Base-by-base conservation (phyloP, 2,329 filamentous ascomycete species). In the Xylaria sp. region DNA sequence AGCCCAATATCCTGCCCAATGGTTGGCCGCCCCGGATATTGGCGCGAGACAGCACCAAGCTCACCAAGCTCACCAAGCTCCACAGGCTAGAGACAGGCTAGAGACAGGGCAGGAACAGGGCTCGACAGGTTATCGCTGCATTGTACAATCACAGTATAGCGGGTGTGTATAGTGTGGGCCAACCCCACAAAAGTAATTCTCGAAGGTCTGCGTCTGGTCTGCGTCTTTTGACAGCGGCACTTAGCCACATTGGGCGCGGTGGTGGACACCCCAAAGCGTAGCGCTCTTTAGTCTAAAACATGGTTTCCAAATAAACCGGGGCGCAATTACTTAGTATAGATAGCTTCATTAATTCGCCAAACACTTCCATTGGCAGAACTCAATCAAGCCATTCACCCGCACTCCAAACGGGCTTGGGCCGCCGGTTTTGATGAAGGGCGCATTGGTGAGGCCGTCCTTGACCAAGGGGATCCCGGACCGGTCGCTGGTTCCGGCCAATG, bases 291-390 rank as follows among this genome's bases (percentile, higher is more conserved):
- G 52, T 23, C 30, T 55, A 41, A 28, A 39, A 39, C 57, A 60
- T 28, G 12, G 43, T 50, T 50, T 57, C 53, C 20, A 39, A 30
- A 57, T 39, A 57, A 25, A 28, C 43, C 41, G 41, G 41, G 57
- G 43, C 43, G 13, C 12, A 10, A 59, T 25, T 34, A 39, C 36
- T 39, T 39, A 39, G 36, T 39, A 25, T 45, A 60, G 30, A 25
- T 45, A 60, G 30, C 50, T 57, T 59, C 57, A 41, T 65, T 39
- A 46, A 32, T 34, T 61, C 64, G 20, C 23, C 56, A 60, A 65
- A 56, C 36, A 55, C 63, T 59, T 59, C 32, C 18, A 9, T 20
- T n/a, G 23, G 32, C 28, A 43, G n/a, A 45, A 61, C 45, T 45
- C 60, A 34, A 34, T 39, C 43, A n/a, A 28, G 43, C 41, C 25